phyloP scores from a whole-genome alignment of 352 stramenopile species.

The Globisporangium emineosum region DNA sequence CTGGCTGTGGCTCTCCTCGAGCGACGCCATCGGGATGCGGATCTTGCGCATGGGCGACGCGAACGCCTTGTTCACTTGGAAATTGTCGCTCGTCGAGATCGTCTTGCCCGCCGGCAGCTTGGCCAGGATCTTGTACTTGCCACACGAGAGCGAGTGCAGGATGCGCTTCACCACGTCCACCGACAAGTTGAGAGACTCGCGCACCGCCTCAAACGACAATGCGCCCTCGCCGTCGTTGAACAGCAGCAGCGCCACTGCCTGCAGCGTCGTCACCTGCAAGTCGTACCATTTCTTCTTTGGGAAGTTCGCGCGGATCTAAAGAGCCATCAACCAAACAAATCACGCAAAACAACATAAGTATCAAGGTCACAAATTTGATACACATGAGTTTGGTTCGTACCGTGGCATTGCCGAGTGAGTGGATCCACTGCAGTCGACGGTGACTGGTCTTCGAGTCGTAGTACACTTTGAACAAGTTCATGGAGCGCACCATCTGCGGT shows the following conservation, averaged over 20 bases:
- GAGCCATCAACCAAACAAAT: background rate
- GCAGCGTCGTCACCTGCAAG: constrained; percentile 96
- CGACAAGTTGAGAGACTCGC: constrained; percentile 92
- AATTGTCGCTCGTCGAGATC: constrained; percentile 94
- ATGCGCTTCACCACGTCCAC: constrained; percentile 97
- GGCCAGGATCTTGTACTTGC: constrained; percentile 97
- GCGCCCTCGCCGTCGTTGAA: constrained; percentile 91
- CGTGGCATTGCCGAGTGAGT: constrained; percentile 95
- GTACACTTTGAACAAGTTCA: constrained; percentile 96
- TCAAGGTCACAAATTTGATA: background rate
- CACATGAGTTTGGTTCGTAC: constrained; percentile 33
- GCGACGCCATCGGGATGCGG: constrained; percentile 97
- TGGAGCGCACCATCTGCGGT: constrained; percentile 91
- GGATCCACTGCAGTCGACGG: constrained; percentile 95
- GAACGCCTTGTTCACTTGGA: constrained; percentile 94
- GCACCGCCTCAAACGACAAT: constrained; percentile 89
- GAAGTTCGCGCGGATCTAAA: constrained; percentile 73
- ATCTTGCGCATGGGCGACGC: constrained; percentile 96
- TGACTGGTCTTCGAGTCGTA: constrained; percentile 94
- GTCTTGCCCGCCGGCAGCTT: constrained; percentile 94
- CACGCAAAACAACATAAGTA: background rate
- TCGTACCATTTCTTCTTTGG: constrained; percentile 94
- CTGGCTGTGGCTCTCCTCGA: constrained; percentile 98
- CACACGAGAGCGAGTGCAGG: constrained; percentile 97
- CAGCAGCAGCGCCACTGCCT: constrained; percentile 94